Evolutionary conservation across 2,329 filamentous ascomycete species (phyloP).

Genomic region (Akanthomyces muscarius): DNA sequence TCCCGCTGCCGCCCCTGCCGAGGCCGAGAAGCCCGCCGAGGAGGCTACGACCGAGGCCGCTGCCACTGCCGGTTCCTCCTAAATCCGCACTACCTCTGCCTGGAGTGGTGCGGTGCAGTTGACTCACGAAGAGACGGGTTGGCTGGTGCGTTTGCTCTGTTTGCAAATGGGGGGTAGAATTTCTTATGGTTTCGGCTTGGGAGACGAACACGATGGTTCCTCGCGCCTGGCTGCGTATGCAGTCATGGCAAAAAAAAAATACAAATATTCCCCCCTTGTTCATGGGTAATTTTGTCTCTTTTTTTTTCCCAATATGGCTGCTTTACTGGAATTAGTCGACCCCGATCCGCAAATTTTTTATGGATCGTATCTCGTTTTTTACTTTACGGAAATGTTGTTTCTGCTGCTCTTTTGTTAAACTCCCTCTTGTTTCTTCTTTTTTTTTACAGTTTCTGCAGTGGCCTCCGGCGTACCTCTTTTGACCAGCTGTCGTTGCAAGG

Average conservation of each 20-base stretch:
- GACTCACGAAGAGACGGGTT: constrained; percentile 13
- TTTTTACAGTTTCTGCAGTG: constrained; percentile 21
- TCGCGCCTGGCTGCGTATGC: constrained; percentile 4
- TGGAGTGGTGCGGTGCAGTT: constrained; percentile 5
- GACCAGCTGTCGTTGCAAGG: background rate
- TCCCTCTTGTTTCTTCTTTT: constrained; percentile 5
- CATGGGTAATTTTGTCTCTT: constrained; percentile 30
- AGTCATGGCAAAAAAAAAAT: constrained; percentile 11
- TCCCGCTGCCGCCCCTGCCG: background rate
- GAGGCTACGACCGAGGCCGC: constrained; percentile 44
- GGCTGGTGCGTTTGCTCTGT: constrained; percentile 16
- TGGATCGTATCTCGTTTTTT: constrained; percentile 20
- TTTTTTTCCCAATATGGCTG: constrained; percentile 15
- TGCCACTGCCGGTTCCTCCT: constrained; percentile 48
- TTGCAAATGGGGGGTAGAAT: constrained; percentile 14
- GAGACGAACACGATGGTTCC: constrained; percentile 10
- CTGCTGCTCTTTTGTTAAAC: constrained; percentile 21
- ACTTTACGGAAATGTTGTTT: constrained; percentile 29
- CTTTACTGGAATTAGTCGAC: constrained; percentile 16
- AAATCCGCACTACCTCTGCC: constrained; percentile 28
- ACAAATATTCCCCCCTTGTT: constrained; percentile 19
- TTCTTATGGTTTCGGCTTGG: constrained; percentile 12
- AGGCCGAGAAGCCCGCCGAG: constrained; percentile 39
- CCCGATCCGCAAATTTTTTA: constrained; percentile 10
- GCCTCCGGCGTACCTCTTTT: constrained; percentile 17